Percentiles rank a stretch among this genome's conserved stretches.
Conservation (phyloP, 2,329 filamentous ascomycete species). For the Penicillium psychrosexuale region DNA sequence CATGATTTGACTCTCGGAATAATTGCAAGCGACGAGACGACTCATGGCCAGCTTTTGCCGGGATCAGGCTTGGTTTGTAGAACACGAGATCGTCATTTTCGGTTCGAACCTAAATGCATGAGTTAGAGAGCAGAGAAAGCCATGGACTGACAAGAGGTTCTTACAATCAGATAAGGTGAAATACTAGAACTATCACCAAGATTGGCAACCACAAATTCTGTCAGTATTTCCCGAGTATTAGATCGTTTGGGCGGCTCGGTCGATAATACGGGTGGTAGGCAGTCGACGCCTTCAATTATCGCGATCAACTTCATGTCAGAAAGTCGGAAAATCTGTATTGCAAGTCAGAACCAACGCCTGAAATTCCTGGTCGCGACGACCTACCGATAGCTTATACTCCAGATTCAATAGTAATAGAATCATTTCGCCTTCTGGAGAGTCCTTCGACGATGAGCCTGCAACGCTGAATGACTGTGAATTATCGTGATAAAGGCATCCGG, state of each 20-base stretch:
- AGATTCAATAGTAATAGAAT: constrained; percentile 74
- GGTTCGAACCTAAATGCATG: constrained; percentile 63
- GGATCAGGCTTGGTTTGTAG: constrained; percentile 71
- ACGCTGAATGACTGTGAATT: constrained; percentile 54
- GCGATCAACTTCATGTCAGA: constrained; percentile 72
- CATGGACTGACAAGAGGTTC: constrained; percentile 28
- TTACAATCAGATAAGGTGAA: constrained; percentile 77
- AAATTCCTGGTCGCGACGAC: constrained; percentile 31
- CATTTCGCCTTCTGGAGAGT: constrained; percentile 48
- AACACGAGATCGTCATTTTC: constrained; percentile 77
- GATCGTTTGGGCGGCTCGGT: constrained; percentile 68
- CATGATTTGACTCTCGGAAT: constrained; percentile 68
- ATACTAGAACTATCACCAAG: constrained; percentile 71
- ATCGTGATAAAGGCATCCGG: constrained; percentile 80
- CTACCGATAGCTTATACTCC: constrained; percentile 70
- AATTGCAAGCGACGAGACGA: constrained; percentile 58
- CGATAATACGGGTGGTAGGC: constrained; percentile 72
- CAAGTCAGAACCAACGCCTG: not conserved
- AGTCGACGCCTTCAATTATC: constrained; percentile 70
- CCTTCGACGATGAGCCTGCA: constrained; percentile 19
- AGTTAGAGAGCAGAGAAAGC: constrained; percentile 1
- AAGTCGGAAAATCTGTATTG: constrained; percentile 67
- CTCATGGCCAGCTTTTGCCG: constrained; percentile 12
- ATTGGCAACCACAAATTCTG: constrained; percentile 79
- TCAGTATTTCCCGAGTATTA: constrained; percentile 67